phyloP scores from a whole-genome alignment of 2,329 filamentous ascomycete species.

The Xylariaceae sp. region DNA sequence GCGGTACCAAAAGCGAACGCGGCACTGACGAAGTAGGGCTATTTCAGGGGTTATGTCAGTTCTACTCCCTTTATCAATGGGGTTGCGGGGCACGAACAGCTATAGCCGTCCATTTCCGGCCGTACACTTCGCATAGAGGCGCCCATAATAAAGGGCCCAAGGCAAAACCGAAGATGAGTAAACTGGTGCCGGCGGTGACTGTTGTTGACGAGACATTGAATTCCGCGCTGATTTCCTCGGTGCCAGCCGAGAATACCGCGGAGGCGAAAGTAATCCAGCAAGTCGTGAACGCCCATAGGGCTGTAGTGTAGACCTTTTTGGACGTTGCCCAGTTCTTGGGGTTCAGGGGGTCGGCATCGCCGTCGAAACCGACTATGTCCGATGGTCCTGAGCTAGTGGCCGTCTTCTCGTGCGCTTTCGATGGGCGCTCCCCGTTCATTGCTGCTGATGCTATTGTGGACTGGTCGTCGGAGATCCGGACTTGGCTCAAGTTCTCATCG shows the following conservation, averaged over 20 bases:
- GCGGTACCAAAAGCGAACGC: slow-evolving; percentile 46
- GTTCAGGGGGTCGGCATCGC: background rate
- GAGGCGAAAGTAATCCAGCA: slow-evolving; percentile 2
- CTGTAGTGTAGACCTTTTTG: slow-evolving; percentile 1
- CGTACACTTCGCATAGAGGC: slow-evolving; percentile 54
- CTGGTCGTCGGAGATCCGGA: too few relatives aligned
- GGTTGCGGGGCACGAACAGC: too few relatives aligned
- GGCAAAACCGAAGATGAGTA: slow-evolving; percentile 52
- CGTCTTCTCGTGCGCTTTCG: too few relatives aligned
- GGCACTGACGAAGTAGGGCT: background rate
- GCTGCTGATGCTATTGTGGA: too few relatives aligned
- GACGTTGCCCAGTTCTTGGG: slow-evolving; percentile 1
- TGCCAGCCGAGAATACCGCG: slow-evolving; percentile 49
- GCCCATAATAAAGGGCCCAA: slow-evolving; percentile 55
- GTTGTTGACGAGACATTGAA: slow-evolving; percentile 47
- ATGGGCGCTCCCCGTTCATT: too few relatives aligned
- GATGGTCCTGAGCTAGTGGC: too few relatives aligned
- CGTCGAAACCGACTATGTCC: background rate
- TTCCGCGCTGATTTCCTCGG: slow-evolving; percentile 46
- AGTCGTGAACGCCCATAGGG: background rate
- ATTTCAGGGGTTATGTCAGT: slow-evolving; percentile 28
- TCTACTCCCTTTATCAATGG: too few relatives aligned
- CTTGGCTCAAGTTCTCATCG: too few relatives aligned
- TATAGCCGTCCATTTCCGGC: slow-evolving; percentile 29
- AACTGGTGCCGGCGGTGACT: slow-evolving; percentile 46